A percentile compares a stretch with the other conserved stretches of the same genome.
phyloP scores from a whole-genome alignment of 495 filamentous ascomycete species.

The Podospora sp. region DNA sequence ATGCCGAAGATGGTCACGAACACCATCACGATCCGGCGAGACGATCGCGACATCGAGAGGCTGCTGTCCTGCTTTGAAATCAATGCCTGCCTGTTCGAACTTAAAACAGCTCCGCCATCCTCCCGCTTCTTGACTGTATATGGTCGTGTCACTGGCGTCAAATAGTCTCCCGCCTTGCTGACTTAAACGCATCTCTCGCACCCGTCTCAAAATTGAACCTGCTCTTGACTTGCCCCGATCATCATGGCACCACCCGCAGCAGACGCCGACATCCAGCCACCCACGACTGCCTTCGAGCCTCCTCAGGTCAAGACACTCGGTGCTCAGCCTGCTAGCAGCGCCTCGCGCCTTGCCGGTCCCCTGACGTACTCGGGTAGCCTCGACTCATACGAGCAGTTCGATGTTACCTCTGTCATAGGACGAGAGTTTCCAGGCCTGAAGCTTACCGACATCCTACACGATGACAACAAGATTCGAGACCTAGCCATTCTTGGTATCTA shows the following conservation, averaged over 20 bases:
- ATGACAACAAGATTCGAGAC: slow-evolving; percentile 67
- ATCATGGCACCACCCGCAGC: slow-evolving; percentile 40
- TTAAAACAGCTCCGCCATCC: slow-evolving; percentile 12
- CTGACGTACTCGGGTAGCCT: slow-evolving; percentile 72
- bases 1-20: slow-evolving; percentile 7
- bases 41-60: background rate
- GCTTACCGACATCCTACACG: slow-evolving; percentile 65
- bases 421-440: slow-evolving; percentile 64
- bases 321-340: slow-evolving; percentile 51
- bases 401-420: slow-evolving; percentile 69
- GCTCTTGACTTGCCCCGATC: background rate
- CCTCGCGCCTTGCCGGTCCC: slow-evolving; percentile 77
- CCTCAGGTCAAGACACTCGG: slow-evolving; percentile 59
- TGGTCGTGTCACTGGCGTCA: background rate
- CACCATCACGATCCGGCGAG: slow-evolving; percentile 2
- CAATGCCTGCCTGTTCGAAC: background rate
- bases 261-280: slow-evolving; percentile 36
- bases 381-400: slow-evolving; percentile 62
- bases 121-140: background rate
- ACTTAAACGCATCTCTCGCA: background rate
- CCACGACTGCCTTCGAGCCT: slow-evolving; percentile 58
- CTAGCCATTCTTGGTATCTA: slow-evolving; percentile 64
- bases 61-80: slow-evolving; percentile 7
- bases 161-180: background rate
- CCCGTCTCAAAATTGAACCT: background rate